A percentile compares a stretch with the other conserved stretches of the same genome.
Evolutionary conservation across 225 moss, liverwort and hornwort genomes (phyloP).

Genomic region (Pleurozium schreberi): DNA sequence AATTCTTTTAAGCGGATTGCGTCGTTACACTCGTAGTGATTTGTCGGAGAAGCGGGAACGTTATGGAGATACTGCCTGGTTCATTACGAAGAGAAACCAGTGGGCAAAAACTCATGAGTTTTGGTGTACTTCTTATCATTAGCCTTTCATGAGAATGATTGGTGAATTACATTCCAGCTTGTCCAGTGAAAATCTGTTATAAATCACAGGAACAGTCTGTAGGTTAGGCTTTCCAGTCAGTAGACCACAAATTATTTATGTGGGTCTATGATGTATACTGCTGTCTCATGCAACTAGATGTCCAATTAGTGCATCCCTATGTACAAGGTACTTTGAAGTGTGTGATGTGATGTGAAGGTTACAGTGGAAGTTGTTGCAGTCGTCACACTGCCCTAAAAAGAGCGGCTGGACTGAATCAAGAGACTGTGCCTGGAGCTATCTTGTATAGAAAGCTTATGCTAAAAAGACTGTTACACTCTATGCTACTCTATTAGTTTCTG

Average conservation of each 20-base stretch:
- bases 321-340: neutral
- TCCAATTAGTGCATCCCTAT: neutral
- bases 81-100: neutral
- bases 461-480: neutral
- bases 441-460: neutral
- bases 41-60: neutral
- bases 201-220: neutral
- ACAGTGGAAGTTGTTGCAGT: neutral
- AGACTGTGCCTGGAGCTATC: neutral
- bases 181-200: neutral
- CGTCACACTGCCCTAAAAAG: neutral
- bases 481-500: neutral
- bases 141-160: neutral
- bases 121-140: neutral
- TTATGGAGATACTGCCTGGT: neutral
- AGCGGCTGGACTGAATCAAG: neutral
- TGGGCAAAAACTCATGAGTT: neutral
- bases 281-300: neutral
- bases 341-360: neutral
- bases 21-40: neutral
- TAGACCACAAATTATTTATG: conserved; percentile 2
- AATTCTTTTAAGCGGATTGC: neutral
- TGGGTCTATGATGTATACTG: neutral
- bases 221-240: neutral
- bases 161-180: neutral